Evolutionary conservation across 306 rosid genomes (phyloP), one percentile per base, ranked within the genome.

Genomic region (Oemleria cerasiformis): DNA sequence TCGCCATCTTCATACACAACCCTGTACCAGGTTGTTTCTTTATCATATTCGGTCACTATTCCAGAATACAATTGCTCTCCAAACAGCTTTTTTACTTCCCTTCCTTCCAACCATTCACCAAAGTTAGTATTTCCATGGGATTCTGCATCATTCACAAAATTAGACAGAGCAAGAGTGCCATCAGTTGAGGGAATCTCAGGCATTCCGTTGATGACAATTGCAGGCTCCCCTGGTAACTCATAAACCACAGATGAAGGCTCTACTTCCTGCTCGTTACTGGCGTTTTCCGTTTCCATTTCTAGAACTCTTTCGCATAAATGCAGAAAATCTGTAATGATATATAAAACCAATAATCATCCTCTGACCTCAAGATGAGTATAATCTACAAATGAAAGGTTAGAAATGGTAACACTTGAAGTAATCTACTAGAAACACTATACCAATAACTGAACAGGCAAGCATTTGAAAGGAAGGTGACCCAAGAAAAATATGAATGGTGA

Each of bases 1-100:
- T 88, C 97, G 12, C 94, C 96, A 60, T 93, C 97, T 80, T 91
- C 97, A 56, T 93, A 93, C 48, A 66, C 82, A 63, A 93, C 91
- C 74, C 90, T 86, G 74, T 78, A 93, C 97, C 97, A 86, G 49
- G 96, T 86, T 5, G 80, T 11, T 44, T 78, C 86, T 68, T 79
- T 87, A 83, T 93, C 96, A 68, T 57, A 91, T 41, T 83, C 84
- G 0, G 79, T 78, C 44, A 93, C 90, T 16, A 40, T 44, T 10
- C 98, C 97, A 0, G 77, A 55, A 76, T 75, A 93, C 77, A 87
- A 86, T 14, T 75, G 78, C 53, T 81, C 88, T 70, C 77, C 88
- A 56, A 93, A 93, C 89, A 77, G 68, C 83, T 93, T 93, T 7
- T 3, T 80, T n/a, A 93, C 87, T 65, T 79, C 83, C 84, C 98